phyloP scores from a whole-genome alignment of 2,329 filamentous ascomycete genomes.

The Colletotrichum lini region DNA sequence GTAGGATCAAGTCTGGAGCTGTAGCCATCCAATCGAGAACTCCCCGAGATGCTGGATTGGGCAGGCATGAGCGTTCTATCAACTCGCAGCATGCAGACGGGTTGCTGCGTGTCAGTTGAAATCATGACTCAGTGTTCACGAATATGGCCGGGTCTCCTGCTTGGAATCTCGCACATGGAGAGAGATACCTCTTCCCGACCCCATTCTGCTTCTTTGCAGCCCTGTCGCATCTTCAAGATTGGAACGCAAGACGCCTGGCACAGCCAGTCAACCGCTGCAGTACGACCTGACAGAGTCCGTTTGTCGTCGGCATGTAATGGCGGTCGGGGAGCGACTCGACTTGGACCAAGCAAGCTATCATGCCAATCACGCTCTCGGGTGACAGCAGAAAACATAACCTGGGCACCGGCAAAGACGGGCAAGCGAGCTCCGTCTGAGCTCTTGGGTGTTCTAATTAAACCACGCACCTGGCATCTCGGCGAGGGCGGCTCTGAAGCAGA shows the following conservation, averaged over 20 bases:
- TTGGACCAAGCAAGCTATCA: neutral
- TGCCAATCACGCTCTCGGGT: neutral
- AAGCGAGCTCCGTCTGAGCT: neutral
- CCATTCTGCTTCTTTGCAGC: neutral
- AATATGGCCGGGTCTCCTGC: neutral
- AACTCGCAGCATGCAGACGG: conserved; percentile 3
- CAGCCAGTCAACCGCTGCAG: neutral
- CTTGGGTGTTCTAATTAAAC: neutral
- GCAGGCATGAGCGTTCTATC: neutral
- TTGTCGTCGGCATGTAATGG: neutral
- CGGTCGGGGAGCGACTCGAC: neutral
- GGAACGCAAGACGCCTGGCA: neutral
- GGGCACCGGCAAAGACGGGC: neutral
- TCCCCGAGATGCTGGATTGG: neutral
- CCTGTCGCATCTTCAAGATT: neutral
- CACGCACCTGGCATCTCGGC: neutral
- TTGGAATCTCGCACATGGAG: neutral
- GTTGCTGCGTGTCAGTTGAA: neutral
- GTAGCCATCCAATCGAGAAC: neutral
- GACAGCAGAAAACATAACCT: neutral
- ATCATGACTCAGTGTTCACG: neutral
- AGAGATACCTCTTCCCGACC: neutral
- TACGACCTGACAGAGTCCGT: neutral
- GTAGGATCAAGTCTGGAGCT: neutral
- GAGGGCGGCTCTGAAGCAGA: neutral